Conservation (phyloP, 1,139 yeast genomes). For the Suhomyces wounanorum region DNA sequence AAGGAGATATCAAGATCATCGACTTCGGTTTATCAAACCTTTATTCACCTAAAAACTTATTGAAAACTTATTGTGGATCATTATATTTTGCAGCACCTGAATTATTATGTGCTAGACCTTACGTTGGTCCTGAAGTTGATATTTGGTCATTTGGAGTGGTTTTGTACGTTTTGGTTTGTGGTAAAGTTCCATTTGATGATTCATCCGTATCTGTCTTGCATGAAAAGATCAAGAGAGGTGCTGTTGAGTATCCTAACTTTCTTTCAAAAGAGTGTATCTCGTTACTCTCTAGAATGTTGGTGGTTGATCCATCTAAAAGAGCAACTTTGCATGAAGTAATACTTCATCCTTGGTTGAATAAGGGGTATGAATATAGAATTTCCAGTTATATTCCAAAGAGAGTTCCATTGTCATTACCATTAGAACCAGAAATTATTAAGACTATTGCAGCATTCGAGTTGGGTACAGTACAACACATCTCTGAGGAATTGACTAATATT, state of each 20-base stretch:
- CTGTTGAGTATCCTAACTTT: conserved; percentile 87
- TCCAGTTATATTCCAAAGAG: conserved; percentile 76
- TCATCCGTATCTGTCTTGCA: conserved; percentile 90
- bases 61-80: conserved; percentile 96
- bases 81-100: conserved; percentile 99
- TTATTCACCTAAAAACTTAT: conserved; percentile 67
- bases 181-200: conserved; percentile 98
- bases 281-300: conserved; percentile 83
- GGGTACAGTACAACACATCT: conserved; percentile 64
- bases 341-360: conserved; percentile 92
- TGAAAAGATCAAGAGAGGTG: conserved; percentile 90
- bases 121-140: conserved; percentile 96
- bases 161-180: conserved; percentile 89
- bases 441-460: conserved; percentile 82
- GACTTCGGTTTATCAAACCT: conserved; percentile 94
- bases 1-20: conserved; percentile 92
- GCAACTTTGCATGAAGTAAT: conserved; percentile 79
- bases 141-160: conserved; percentile 99
- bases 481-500: conserved; percentile 57
- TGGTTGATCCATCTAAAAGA: conserved; percentile 81
- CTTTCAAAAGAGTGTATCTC: conserved; percentile 83
- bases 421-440: conserved; percentile 67
- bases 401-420: conserved; percentile 69
- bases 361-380: conserved; percentile 79
- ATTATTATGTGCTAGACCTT: conserved; percentile 86